Conservation (phyloP, 345 rosid genomes). For the Corymbia maculata region DNA sequence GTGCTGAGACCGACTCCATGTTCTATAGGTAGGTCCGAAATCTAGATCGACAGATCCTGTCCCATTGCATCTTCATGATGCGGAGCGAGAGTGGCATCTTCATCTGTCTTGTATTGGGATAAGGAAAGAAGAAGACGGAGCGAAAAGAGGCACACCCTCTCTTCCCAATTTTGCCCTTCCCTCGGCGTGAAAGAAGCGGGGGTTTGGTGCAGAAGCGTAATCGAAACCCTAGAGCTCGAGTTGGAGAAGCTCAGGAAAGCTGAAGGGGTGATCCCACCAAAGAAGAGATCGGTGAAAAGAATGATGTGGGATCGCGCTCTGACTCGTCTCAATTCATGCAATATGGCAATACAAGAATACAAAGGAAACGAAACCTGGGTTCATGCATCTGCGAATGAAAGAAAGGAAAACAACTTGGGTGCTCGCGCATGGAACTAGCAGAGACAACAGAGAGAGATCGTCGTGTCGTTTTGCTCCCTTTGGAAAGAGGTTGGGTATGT, state of each 20-base stretch:
- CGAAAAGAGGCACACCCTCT: neutral
- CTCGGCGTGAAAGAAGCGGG: neutral
- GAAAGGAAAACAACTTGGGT: neutral
- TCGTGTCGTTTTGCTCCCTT: neutral
- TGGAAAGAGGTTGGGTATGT: neutral
- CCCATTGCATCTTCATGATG: neutral
- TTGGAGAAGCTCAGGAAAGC: neutral
- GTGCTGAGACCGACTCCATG: neutral
- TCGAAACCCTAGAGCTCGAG: neutral
- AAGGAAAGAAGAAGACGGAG: neutral
- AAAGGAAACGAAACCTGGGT: neutral
- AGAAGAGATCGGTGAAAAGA: neutral
- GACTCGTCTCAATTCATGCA: neutral
- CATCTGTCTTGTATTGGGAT: neutral
- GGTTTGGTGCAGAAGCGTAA: neutral
- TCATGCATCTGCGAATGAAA: neutral
- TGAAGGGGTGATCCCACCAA: neutral
- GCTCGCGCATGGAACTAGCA: neutral
- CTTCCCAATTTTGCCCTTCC: neutral
- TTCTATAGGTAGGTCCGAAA: neutral
- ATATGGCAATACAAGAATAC: no score
- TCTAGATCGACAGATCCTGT: neutral
- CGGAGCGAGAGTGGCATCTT: neutral
- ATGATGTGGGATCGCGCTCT: neutral
- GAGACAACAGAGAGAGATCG: neutral